phyloP scores from a whole-genome alignment of 1,284 basidiomycete species.

The Ceratobasidium papillatum region DNA sequence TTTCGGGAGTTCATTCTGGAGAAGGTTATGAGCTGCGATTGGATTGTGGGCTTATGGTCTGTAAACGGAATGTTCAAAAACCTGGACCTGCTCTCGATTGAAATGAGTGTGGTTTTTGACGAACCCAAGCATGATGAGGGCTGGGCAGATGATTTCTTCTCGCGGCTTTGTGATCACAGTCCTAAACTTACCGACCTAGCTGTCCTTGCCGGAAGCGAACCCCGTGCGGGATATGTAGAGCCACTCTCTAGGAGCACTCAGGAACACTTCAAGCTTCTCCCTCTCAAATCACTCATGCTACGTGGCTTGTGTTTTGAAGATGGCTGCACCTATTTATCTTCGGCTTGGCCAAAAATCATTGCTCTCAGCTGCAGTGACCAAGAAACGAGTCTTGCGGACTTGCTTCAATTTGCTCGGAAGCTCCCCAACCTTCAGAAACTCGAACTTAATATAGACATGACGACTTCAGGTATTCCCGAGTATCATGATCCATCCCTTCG shows the following conservation, averaged over 20 bases:
- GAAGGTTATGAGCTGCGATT: not conserved
- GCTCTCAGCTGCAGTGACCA: not conserved
- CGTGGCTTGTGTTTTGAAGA: not conserved
- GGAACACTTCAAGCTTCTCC: not conserved
- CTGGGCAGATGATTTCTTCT: not conserved
- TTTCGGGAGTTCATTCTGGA: not conserved
- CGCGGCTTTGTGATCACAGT: not conserved
- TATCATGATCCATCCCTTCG: not conserved
- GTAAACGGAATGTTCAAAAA: not conserved
- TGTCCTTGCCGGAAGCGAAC: not conserved
- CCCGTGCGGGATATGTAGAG: too few relatives aligned
- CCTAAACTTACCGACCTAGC: not conserved
- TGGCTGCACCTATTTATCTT: not conserved
- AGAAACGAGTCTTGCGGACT: not conserved
- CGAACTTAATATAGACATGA: not conserved
- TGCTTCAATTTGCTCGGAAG: not conserved
- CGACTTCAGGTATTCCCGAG: not conserved
- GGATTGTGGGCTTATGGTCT: not conserved
- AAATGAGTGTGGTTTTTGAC: not conserved
- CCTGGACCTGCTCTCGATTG: not conserved
- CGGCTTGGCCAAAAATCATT: not conserved
- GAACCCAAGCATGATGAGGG: not conserved
- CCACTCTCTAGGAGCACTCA: not conserved
- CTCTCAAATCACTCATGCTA: not conserved
- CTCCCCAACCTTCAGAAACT: not conserved